A percentile compares a stretch with the other conserved stretches of the same genome.
phyloP scores from a whole-genome alignment of 75 land plant species.

The Adiantum capillusveneris region DNA sequence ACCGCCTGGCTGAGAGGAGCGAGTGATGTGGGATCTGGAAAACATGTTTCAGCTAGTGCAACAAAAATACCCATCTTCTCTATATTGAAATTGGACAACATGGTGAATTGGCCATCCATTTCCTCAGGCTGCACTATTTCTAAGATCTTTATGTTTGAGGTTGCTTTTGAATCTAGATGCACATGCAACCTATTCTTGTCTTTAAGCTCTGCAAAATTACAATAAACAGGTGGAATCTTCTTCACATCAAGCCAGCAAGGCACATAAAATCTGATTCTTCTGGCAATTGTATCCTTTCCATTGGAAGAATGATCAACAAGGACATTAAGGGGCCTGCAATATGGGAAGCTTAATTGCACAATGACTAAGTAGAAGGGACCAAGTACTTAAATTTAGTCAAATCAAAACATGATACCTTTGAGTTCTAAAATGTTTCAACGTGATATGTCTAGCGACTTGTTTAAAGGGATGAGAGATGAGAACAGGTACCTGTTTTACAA shows the following conservation, averaged over 20 bases:
- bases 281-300: slow-evolving; percentile 36
- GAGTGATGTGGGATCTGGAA: slow-evolving; percentile 61
- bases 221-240: slow-evolving; percentile 66
- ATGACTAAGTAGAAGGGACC: too few species aligned
- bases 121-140: slow-evolving; percentile 69
- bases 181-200: not conserved
- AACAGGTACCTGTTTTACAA: slow-evolving; percentile 62
- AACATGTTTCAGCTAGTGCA: slow-evolving; percentile 32
- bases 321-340: slow-evolving; percentile 64
- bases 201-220: slow-evolving; percentile 33
- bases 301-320: slow-evolving; percentile 61
- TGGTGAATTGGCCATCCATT: slow-evolving; percentile 48
- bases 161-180: slow-evolving; percentile 9
- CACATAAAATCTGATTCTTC: slow-evolving; percentile 57
- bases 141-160: slow-evolving; percentile 18
- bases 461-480: slow-evolving; percentile 59
- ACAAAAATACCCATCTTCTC: slow-evolving; percentile 57
- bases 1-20: slow-evolving; percentile 77
- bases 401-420: too few species aligned
- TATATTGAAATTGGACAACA: slow-evolving; percentile 55
- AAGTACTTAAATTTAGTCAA: too few species aligned
- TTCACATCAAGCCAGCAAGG: slow-evolving; percentile 78
- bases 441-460: slow-evolving; percentile 34
- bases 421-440: slow-evolving; percentile 50
- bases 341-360: too few species aligned